Base-by-base conservation (phyloP, 164 flowering plant species). In the Kingdonia uniflora region DNA sequence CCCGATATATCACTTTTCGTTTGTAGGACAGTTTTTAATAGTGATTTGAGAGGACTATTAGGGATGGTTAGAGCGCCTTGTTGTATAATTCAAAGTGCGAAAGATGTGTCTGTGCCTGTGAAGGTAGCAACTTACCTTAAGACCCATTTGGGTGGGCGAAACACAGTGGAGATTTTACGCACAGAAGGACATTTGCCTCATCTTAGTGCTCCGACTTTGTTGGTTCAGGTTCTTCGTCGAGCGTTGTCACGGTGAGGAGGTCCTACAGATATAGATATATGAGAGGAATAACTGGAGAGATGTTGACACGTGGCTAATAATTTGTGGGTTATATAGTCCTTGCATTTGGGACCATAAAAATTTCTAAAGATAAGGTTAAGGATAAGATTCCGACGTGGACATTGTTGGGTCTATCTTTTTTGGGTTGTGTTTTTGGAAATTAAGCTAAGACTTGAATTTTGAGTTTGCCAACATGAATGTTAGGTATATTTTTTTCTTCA, bases 161-260 rank as follows among this genome's bases (percentile, higher is more conserved):
- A 52, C 61, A 82, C 87, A 29, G 74, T 94, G 45, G 82, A 75
- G 71, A 67, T 71, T 45, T 57, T 94, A 49, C 67, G 66, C 20
- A 74, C 85, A 0, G 97, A 89, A 42, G 99, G 99, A 0, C 99
- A 94, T 59, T 70, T 94, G 60, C 99, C 96, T 12, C 97, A 89
- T 65, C 69, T 94, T 42, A 80, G 85, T 47, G 96, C 95, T 0
- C 99, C 96, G n/a, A 58, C 62, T 4, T 48, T 82, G 43, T 66
- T 94, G 48, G 83, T 74, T 6, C 73, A 19, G 14, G 75, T 70
- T 16, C 76, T 89, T 60, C 74, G 75, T 54, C 75, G 83, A 42
- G 89, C 87, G 10, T 70, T 92, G 4, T 50, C 84, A 0, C 71
- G 85, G 57, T 80, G 74, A 71, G 38, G 24, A 35, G 26, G 7